Conservation (phyloP, 306 rosid species). For the Trichosanthes cucumerina region DNA sequence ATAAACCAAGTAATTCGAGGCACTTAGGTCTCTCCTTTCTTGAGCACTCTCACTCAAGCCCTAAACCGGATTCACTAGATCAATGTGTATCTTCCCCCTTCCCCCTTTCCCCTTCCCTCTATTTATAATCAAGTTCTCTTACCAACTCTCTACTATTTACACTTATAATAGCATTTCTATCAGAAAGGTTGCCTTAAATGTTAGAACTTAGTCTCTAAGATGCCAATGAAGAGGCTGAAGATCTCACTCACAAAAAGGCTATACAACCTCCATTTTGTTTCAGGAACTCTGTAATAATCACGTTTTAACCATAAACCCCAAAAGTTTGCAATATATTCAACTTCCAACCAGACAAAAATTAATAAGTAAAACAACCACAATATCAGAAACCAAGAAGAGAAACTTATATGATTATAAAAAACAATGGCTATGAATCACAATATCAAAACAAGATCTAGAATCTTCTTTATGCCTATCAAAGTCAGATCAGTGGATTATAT, state of each 20-base stretch:
- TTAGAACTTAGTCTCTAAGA: background rate
- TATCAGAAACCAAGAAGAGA: background rate
- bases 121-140: too few species aligned
- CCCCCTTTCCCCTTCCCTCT: too few species aligned
- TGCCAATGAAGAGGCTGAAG: background rate
- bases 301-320: background rate
- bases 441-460: constrained; percentile 2
- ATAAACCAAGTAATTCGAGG: too few species aligned
- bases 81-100: too few species aligned
- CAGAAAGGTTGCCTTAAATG: background rate
- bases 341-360: background rate
- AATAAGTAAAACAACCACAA: background rate
- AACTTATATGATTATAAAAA: background rate
- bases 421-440: background rate
- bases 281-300: background rate
- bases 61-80: too few species aligned
- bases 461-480: background rate
- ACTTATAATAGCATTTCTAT: too few species aligned
- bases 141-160: too few species aligned
- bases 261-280: background rate
- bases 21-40: too few species aligned
- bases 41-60: too few species aligned
- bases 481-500: background rate
- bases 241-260: background rate
- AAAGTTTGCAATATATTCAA: background rate